phyloP scores from a whole-genome alignment of 352 stramenopile genomes.

The Phytophthora pluvialis region DNA sequence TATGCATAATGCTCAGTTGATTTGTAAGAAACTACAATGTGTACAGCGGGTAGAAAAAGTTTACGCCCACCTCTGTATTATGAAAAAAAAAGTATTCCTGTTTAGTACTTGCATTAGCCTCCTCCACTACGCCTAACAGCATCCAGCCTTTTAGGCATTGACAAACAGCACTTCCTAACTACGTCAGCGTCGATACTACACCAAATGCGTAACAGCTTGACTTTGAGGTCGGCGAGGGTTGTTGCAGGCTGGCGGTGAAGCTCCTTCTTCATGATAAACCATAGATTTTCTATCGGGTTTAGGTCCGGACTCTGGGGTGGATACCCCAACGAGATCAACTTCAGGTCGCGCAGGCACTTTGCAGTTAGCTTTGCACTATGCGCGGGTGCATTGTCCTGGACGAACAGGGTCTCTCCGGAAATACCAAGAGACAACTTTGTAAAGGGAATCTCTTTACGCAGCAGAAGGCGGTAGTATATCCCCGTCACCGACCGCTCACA shows the following conservation, averaged over 20 bases:
- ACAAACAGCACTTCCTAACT: too few relatives aligned
- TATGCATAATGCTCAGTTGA: too few relatives aligned
- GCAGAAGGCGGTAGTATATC: slow-evolving; percentile 2
- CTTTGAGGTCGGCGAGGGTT: too few relatives aligned
- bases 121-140: too few relatives aligned
- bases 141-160: too few relatives aligned
- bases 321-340: slow-evolving; percentile 2
- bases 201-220: too few relatives aligned
- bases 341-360: slow-evolving; percentile 2
- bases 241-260: background rate
- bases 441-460: background rate
- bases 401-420: background rate
- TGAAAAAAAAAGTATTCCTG: too few relatives aligned
- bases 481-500: slow-evolving; percentile 4
- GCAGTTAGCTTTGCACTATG: slow-evolving; percentile 5
- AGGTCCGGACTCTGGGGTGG: slow-evolving; percentile 14
- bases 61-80: too few relatives aligned
- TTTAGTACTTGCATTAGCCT: too few relatives aligned
- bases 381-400: slow-evolving; percentile 12
- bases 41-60: background rate
- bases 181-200: too few relatives aligned
- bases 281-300: slow-evolving; percentile 14
- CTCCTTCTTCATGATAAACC: slow-evolving; percentile 10
- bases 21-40: too few relatives aligned
- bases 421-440: background rate